These are phyloP conservation scores for Kodamaea kaohsiungensis DNA, from an alignment of 805 yeast species.

Conservation along the genomic window DNA sequence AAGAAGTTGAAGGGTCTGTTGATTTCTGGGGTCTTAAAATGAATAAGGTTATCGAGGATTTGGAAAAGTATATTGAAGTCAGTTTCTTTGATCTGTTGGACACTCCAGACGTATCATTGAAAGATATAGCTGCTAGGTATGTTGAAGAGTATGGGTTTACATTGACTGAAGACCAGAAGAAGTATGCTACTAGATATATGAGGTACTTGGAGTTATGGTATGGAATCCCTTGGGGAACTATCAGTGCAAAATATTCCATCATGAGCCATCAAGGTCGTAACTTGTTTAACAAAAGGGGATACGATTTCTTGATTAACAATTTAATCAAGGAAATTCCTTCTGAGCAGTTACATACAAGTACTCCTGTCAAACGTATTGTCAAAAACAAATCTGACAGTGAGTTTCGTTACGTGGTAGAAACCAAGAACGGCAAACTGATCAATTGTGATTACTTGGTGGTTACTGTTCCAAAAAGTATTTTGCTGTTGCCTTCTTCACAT, in stretches of 20 bases:
- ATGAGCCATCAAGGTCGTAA: conserved; percentile 78
- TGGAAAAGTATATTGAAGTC: conserved; percentile 59
- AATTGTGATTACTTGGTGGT: conserved; percentile 61
- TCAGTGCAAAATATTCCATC: conserved; percentile 69
- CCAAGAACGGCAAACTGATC: conserved; percentile 30
- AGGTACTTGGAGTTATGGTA: conserved; percentile 77
- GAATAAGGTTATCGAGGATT: conserved; percentile 50
- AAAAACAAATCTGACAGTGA: not conserved
- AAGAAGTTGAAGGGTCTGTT: conserved; percentile 31
- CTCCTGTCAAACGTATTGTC: not conserved
- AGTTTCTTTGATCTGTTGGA: conserved; percentile 52
- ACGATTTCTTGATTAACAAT: conserved; percentile 51
- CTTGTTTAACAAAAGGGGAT: conserved; percentile 65
- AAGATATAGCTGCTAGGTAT: conserved; percentile 50
- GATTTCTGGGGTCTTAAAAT: conserved; percentile 30
- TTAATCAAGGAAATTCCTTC: conserved; percentile 37
- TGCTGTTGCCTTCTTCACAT: conserved; percentile 41
- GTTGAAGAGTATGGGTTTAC: conserved; percentile 44
- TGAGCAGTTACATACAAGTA: conserved; percentile 38
- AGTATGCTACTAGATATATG: conserved; percentile 51
- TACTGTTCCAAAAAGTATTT: conserved; percentile 75
- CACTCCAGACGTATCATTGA: conserved; percentile 51
- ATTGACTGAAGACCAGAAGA: conserved; percentile 52
- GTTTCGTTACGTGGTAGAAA: conserved; percentile 27
- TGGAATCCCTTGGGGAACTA: conserved; percentile 65